A percentile compares a stretch with the other conserved stretches of the same genome.
Evolutionary conservation across 495 filamentous ascomycete species (phyloP).

Genomic region (Aspergillus mulundensis): DNA sequence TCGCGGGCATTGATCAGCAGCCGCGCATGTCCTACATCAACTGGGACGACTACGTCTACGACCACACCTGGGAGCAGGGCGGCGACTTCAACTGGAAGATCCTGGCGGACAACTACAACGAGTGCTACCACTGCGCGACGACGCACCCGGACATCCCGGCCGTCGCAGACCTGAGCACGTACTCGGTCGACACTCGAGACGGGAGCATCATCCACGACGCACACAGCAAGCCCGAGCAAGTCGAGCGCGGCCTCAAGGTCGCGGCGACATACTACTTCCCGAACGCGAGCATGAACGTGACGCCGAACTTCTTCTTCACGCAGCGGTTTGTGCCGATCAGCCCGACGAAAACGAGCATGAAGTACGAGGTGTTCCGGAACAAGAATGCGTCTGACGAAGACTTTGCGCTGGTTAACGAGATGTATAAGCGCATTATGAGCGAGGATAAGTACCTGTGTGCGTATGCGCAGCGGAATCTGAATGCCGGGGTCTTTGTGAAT

Average conservation of each 20-base stretch:
- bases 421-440: slow-evolving; percentile 42
- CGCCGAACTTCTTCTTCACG: slow-evolving; percentile 47
- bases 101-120: slow-evolving; percentile 47
- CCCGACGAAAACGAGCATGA: slow-evolving; percentile 31
- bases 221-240: slow-evolving; percentile 33
- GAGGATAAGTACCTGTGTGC: slow-evolving; percentile 46
- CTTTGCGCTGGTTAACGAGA: slow-evolving; percentile 36
- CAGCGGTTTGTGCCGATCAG: slow-evolving; percentile 42
- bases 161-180: slow-evolving; percentile 38
- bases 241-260: slow-evolving; percentile 24
- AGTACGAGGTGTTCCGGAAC: slow-evolving; percentile 49
- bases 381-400: slow-evolving; percentile 40
- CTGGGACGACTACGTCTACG: slow-evolving; percentile 45
- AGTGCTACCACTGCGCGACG: slow-evolving; percentile 51
- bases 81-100: slow-evolving; percentile 51
- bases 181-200: slow-evolving; percentile 37
- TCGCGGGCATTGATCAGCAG: slow-evolving; percentile 34
- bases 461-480: slow-evolving; percentile 41
- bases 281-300: slow-evolving; percentile 41
- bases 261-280: slow-evolving; percentile 45
- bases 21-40: slow-evolving; percentile 33
- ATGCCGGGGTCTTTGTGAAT: slow-evolving; percentile 38
- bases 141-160: slow-evolving; percentile 45
- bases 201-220: slow-evolving; percentile 42
- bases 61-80: slow-evolving; percentile 45